Evolutionary conservation across 176 grass and related monocot species (phyloP), one percentile per base, ranked within the genome.

Genomic region (Aegilops bicornis): DNA sequence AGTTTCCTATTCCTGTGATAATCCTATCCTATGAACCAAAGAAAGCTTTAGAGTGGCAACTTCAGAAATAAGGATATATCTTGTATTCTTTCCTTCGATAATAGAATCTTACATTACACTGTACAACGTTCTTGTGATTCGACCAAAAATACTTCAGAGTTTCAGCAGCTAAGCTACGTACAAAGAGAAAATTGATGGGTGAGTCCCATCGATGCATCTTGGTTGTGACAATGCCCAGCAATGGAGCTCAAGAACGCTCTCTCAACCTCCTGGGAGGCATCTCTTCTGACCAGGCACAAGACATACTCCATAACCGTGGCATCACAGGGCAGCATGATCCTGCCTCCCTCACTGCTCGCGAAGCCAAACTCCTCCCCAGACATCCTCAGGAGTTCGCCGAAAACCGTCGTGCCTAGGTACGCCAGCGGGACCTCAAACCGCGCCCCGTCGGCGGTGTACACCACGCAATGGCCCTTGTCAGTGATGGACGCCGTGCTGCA

Each of bases 261-360:
- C 76, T 87, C 86, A 1, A 93, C 84, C 24, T 91, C 27, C 27
- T 85, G 14, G 0, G 93, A 92, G 4, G 85, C 69, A 1, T 78
- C 80, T 84, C 84, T 75, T 7, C 79, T 79, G 11, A 96, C n/a
- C 75, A 93, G 73, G 5, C 71, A 86, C 69, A 93, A 30, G 0
- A 71, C 85, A 54, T 96, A 91, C 63, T 27, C 89, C 42, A 93
- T 73, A 42, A 85, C 81, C 3, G 31, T 29, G 31, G 87, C 81
- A 27, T 96, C 89, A 12, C 85, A 96, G 0, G 87, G 85, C 85
- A 95, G 40, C 6, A 36, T 96, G 79, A 96, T 96, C 39, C 82
- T 86, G 17, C 43, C 91, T 14, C 27, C 67, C 35, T 58, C 23
- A 1, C 73, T 10, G 8, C 43, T 27, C 27, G 27, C 27, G 20